phyloP scores from a whole-genome alignment of 371 early-diverging fungal species.

The Mortierella sp. region DNA sequence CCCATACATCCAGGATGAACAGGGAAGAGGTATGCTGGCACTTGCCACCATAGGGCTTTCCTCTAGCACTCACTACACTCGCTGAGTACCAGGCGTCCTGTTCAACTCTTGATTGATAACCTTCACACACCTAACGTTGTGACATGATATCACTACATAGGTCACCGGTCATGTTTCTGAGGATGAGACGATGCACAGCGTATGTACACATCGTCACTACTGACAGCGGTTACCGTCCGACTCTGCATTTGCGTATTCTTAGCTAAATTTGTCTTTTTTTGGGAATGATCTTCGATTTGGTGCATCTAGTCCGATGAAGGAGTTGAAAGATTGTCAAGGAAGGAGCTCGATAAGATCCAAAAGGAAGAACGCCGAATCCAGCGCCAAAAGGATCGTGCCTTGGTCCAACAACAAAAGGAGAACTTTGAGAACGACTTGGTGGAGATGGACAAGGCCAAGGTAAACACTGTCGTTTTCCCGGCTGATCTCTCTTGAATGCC shows the following conservation, averaged over 20 bases:
- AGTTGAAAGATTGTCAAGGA: constrained; percentile 45
- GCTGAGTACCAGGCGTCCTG: too few species aligned
- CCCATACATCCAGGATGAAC: constrained; percentile 13
- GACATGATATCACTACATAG: constrained; percentile 1
- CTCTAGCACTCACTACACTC: not conserved
- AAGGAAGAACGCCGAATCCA: constrained; percentile 48
- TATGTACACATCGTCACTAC: constrained; percentile 9
- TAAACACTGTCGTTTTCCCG: not conserved
- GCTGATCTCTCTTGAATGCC: not conserved
- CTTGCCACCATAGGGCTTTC: not conserved
- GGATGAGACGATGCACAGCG: constrained; percentile 46
- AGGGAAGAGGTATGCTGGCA: constrained; percentile 35
- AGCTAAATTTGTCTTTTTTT: not conserved
- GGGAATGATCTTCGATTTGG: not conserved
- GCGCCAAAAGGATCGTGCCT: constrained; percentile 45
- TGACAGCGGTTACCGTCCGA: not conserved
- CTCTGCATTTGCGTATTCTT: not conserved
- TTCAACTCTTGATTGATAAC: not conserved
- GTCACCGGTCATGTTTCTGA: constrained; percentile 35
- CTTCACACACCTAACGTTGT: not conserved
- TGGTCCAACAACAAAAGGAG: constrained; percentile 48
- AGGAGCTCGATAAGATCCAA: constrained; percentile 41
- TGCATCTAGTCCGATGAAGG: constrained; percentile 47
- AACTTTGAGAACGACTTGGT: constrained; percentile 38
- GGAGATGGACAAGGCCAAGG: constrained; percentile 52